These are phyloP conservation scores for Limonium bicolor DNA, from an alignment of 148 eudicot species.

Conservation along the genomic window DNA sequence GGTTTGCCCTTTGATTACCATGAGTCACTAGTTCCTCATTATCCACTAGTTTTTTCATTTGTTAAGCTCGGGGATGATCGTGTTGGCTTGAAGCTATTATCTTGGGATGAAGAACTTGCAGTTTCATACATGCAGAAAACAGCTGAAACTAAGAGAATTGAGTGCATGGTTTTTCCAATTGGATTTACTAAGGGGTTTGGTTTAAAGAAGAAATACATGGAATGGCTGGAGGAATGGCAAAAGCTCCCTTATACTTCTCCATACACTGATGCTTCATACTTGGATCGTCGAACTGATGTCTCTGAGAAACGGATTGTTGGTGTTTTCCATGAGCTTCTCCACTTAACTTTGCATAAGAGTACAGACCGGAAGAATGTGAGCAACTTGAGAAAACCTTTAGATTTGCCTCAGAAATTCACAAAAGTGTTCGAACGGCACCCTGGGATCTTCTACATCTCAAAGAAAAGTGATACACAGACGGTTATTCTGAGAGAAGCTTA, in stretches of 20 bases:
- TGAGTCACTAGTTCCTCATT: slow-evolving; percentile 21
- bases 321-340: slow-evolving; percentile 80
- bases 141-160: slow-evolving; percentile 9
- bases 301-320: slow-evolving; percentile 86
- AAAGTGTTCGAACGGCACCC: slow-evolving; percentile 96
- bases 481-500: slow-evolving; percentile 74
- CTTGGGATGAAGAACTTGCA: slow-evolving; percentile 47
- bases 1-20: slow-evolving; percentile 72
- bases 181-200: slow-evolving; percentile 77
- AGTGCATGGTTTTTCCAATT: slow-evolving; percentile 46
- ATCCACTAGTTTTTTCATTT: slow-evolving; percentile 31
- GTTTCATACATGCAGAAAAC: slow-evolving; percentile 46
- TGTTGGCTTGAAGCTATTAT: slow-evolving; percentile 49
- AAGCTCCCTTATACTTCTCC: slow-evolving; percentile 84
- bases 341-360: slow-evolving; percentile 52
- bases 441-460: slow-evolving; percentile 75
- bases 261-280: slow-evolving; percentile 48
- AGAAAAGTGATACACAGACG: slow-evolving; percentile 59
- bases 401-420: slow-evolving; percentile 78
- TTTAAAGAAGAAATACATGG: slow-evolving; percentile 59
- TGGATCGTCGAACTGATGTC: slow-evolving; percentile 84
- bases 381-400: slow-evolving; percentile 55
- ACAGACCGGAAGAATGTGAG: slow-evolving; percentile 73
- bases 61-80: slow-evolving; percentile 57
- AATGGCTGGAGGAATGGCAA: slow-evolving; percentile 92